Percentiles rank a stretch among this genome's conserved stretches.
These are phyloP conservation scores for Trichoderma sp. DNA, from an alignment of 2,329 filamentous ascomycete species.

Conservation along the genomic window DNA sequence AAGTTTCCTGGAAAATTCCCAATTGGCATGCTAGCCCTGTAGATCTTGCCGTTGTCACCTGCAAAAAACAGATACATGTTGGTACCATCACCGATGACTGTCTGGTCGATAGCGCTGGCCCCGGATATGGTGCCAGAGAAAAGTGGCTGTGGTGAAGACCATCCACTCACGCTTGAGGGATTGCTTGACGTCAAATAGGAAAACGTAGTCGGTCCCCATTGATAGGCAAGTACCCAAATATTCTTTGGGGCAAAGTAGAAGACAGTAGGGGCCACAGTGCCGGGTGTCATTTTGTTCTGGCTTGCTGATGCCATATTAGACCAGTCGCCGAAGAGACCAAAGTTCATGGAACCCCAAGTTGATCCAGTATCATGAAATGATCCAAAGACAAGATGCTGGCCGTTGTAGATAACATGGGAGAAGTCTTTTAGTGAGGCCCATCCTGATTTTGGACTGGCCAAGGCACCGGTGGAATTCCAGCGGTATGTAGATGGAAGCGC, in stretches of 20 bases:
- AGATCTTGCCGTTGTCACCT: conserved; percentile 8
- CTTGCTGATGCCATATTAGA: not conserved
- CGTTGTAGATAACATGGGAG: not conserved
- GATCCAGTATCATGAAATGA: not conserved
- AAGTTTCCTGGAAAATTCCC: not conserved
- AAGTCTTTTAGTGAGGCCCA: conserved; percentile 3
- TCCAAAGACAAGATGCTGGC: conserved; percentile 6
- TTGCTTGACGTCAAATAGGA: not conserved
- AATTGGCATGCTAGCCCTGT: conserved; percentile 2
- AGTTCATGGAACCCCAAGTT: not conserved
- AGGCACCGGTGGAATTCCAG: not conserved
- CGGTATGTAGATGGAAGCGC: conserved; percentile 1
- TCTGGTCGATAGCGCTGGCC: not conserved
- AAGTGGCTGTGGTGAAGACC: conserved; percentile 4
- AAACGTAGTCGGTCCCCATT: conserved; percentile 7
- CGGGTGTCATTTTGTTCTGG: not conserved
- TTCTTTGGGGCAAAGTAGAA: not conserved
- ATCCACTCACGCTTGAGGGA: not conserved
- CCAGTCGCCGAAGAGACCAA: not conserved
- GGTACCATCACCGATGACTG: not conserved
- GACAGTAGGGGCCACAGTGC: not conserved
- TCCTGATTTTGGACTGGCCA: conserved; percentile 1
- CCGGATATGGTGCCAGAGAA: not conserved
- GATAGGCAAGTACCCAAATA: not conserved
- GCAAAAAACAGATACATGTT: conserved; percentile 13